phyloP scores from a whole-genome alignment of 1,139 yeast genomes.

The Nakaseomyces delphensis region DNA sequence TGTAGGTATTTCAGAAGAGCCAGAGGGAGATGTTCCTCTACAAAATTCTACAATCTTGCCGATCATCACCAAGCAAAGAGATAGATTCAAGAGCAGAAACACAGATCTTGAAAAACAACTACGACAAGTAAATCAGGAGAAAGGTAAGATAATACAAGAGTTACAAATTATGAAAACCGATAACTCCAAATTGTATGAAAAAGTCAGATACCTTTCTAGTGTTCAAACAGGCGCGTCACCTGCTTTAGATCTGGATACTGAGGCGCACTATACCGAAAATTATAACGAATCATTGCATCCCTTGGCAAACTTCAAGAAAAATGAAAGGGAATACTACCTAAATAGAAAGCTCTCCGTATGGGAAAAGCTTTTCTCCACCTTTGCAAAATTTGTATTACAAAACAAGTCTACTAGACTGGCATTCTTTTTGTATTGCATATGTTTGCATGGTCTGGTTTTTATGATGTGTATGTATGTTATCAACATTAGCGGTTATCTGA shows the following conservation, averaged over 20 bases:
- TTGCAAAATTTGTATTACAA: constrained; percentile 66
- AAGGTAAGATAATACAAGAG: constrained; percentile 57
- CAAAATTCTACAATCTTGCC: constrained; percentile 52
- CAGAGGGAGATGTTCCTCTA: constrained; percentile 16
- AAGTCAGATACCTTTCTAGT: constrained; percentile 63
- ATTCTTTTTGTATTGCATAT: constrained; percentile 64
- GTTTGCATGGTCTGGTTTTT: constrained; percentile 69
- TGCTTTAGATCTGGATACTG: constrained; percentile 34
- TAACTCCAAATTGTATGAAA: constrained; percentile 71
- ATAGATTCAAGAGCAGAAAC: constrained; percentile 74
- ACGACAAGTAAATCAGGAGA: constrained; percentile 46
- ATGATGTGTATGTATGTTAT: constrained; percentile 52
- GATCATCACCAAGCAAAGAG: constrained; percentile 89
- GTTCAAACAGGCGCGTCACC: constrained; percentile 11
- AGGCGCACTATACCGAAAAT: constrained; percentile 50
- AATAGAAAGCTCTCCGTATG: constrained; percentile 64
- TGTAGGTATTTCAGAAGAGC: constrained; percentile 37
- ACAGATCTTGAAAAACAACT: constrained; percentile 77
- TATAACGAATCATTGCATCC: constrained; percentile 82
- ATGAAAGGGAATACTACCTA: constrained; percentile 64
- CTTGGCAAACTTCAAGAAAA: constrained; percentile 68
- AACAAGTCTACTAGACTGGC: constrained; percentile 65
- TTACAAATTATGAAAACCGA: constrained; percentile 58
- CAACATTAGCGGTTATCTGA: constrained; percentile 38
- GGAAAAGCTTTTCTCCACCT: constrained; percentile 67